Evolutionary conservation across 805 yeast genomes (phyloP), one percentile per base, ranked within the genome.

Genomic region (Wickerhamomyces hampshirensis): DNA sequence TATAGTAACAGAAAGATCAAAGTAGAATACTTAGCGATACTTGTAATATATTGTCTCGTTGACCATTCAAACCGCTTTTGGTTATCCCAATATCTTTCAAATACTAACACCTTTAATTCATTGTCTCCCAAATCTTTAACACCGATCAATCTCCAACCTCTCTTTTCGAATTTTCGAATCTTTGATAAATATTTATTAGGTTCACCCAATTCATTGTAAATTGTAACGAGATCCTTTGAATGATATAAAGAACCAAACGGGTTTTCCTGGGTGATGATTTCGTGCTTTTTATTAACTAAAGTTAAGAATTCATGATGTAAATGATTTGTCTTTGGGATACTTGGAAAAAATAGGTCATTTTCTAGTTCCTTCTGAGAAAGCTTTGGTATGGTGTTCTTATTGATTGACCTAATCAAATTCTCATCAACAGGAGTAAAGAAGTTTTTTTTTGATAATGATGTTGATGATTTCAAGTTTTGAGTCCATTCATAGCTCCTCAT

Each of bases 71-170:
- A 15, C 6, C 34, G 40, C 29, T 35, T 24, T 4, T 34, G 33
- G 31, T 40, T 35, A 14, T 48, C 53, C 26, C 50, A 45, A 19
- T 23, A 40, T 30, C 73, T 59, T 30, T 62, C 65, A 42, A 73
- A 69, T 10, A 73, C 61, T 17, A 73, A 46, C 8, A 70, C 39
- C 26, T 43, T 48, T 29, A 59, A 55, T 4, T 56, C 55, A 5
- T 54, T 55, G 16, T 33, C 31, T 7, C 57, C 58, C 23, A 12
- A 6, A 30, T 30, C 26, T 16, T 73, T 71, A 18, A 75, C 68
- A 4, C 78, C 84, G 23, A 76, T 59, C n/a, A 79, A 61, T 65
- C 64, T 8, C 69, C 66, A 42, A n/a, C 23, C 19, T 18, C 57
- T 53, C 17, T 51, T 56, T 34, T 74, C 71, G 27, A 77, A 59